Conservation (phyloP, 1,284 basidiomycete genomes). For the Moniliella sp. region DNA sequence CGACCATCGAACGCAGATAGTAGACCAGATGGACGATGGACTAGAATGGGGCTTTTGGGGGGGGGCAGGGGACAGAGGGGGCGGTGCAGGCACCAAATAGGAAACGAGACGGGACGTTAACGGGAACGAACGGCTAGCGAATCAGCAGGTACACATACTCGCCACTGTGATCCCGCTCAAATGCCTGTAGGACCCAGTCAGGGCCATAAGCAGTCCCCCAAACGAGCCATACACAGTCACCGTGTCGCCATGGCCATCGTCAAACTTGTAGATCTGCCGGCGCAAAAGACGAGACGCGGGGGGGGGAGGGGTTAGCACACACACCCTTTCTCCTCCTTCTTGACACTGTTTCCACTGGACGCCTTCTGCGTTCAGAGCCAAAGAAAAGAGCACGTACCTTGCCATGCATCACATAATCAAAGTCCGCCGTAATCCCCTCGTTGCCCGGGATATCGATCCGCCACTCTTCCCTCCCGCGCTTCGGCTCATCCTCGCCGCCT, state of each 20-base stretch:
- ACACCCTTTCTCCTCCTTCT: not conserved
- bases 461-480: constrained; percentile 57
- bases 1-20: no score
- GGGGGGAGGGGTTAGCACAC: not conserved
- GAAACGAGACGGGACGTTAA: no score
- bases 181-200: constrained; percentile 78
- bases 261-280: constrained; percentile 77
- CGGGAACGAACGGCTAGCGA: no score
- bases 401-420: constrained; percentile 97
- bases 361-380: not conserved
- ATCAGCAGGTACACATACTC: constrained; percentile 70
- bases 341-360: no score
- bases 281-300: no score
- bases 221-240: constrained; percentile 88
- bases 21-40: no score
- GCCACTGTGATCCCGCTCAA: constrained; percentile 76
- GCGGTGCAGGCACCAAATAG: no score
- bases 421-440: constrained; percentile 75
- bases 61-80: no score
- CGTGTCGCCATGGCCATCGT: constrained; percentile 57
- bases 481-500: no score
- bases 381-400: constrained; percentile 45
- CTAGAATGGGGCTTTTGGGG: no score
- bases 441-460: constrained; percentile 65
- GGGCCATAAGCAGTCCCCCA: constrained; percentile 81